These are phyloP conservation scores for Phycomyces blakesleeanus DNA, from an alignment of 192 early-diverging fungal genomes.

Conservation along the genomic window DNA sequence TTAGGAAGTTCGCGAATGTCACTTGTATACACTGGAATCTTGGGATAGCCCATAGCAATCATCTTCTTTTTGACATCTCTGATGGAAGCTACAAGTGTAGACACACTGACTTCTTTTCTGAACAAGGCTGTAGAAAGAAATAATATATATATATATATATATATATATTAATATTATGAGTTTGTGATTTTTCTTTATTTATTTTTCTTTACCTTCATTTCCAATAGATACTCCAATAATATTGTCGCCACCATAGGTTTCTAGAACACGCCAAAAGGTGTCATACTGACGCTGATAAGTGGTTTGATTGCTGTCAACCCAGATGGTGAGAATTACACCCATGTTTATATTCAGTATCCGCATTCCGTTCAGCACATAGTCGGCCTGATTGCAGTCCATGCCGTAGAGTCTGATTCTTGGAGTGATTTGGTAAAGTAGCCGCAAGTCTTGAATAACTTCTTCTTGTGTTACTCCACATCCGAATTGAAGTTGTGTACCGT, in stretches of 20 bases:
- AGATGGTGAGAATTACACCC: slow-evolving; percentile 40
- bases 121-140: slow-evolving; percentile 30
- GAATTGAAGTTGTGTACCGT: slow-evolving; percentile 32
- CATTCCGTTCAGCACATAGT: slow-evolving; percentile 36
- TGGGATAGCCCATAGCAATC: slow-evolving; percentile 20
- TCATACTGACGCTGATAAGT: slow-evolving; percentile 39
- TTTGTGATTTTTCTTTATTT: not conserved
- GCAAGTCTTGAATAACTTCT: slow-evolving; percentile 37
- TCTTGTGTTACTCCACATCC: slow-evolving; percentile 33
- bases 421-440: slow-evolving; percentile 39
- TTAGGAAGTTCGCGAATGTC: slow-evolving; percentile 29
- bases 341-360: slow-evolving; percentile 30
- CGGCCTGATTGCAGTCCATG: slow-evolving; percentile 41
- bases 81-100: slow-evolving; percentile 4
- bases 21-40: slow-evolving; percentile 38
- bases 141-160: not conserved
- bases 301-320: slow-evolving; percentile 35
- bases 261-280: slow-evolving; percentile 29
- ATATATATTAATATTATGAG: not conserved
- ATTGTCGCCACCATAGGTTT: slow-evolving; percentile 34
- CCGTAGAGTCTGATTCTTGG: slow-evolving; percentile 42
- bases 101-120: slow-evolving; percentile 28
- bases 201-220: slow-evolving; percentile 35
- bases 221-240: slow-evolving; percentile 44
- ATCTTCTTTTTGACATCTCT: slow-evolving; percentile 3